Evolutionary conservation across 1,284 basidiomycete genomes (phyloP).

Genomic region (Cutaneotrichosporon sp.): DNA sequence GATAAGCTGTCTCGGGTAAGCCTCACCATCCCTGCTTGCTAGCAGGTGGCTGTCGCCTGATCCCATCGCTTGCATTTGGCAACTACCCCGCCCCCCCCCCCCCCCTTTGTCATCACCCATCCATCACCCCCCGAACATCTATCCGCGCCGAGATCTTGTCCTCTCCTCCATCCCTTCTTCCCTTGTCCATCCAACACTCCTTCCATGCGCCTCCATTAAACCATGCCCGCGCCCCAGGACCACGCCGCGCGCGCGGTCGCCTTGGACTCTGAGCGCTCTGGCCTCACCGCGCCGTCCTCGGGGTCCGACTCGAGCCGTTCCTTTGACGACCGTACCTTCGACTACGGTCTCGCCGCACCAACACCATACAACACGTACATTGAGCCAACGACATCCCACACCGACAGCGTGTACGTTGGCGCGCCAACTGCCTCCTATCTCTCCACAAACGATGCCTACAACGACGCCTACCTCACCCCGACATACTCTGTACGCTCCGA

Average conservation of each 20-base stretch:
- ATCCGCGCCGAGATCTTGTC: neutral
- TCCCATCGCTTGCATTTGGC: neutral
- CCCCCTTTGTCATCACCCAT: neutral
- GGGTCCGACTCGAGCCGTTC: neutral
- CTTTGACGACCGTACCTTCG: neutral
- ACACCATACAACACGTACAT: conserved; percentile 41
- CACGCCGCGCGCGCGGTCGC: neutral
- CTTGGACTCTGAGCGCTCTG: neutral
- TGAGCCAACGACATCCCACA: conserved; percentile 14
- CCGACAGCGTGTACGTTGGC: conserved; percentile 11
- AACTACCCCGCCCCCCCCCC: neutral
- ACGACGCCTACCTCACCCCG: neutral
- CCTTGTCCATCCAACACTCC: neutral
- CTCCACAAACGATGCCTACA: neutral
- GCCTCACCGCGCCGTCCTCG: conserved; percentile 4
- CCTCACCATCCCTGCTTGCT: neutral
- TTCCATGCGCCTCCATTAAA: conserved; percentile 1
- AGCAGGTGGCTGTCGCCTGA: neutral
- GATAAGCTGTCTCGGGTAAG: neutral
- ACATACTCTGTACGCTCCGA: neutral
- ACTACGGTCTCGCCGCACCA: conserved; percentile 24
- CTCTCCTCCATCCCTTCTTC: neutral
- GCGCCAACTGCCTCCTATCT: conserved; percentile 3
- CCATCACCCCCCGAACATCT: neutral
- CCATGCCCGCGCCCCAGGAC: conserved; percentile 1